These are phyloP conservation scores for Eragrostis curvula DNA, from an alignment of 176 grass and related monocot species.

Conservation along the genomic window DNA sequence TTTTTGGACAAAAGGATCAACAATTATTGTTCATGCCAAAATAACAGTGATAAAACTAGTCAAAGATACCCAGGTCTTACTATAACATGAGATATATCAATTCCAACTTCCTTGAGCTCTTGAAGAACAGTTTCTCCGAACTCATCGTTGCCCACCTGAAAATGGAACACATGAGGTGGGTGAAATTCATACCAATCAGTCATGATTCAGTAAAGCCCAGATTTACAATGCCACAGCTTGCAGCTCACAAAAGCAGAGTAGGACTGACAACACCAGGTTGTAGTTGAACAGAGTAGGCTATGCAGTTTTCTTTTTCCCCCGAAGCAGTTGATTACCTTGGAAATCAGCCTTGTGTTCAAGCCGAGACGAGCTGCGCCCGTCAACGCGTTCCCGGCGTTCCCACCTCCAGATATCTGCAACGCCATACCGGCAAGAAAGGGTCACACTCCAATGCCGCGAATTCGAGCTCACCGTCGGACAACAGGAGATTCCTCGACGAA, in stretches of 20 bases:
- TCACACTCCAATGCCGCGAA: neutral
- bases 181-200: neutral
- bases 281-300: neutral
- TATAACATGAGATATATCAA: constrained; percentile 57
- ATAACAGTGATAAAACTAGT: neutral
- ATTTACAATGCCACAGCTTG: neutral
- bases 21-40: neutral
- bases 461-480: neutral
- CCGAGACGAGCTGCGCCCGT: constrained; percentile 56
- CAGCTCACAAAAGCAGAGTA: neutral
- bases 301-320: too few species aligned
- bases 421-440: neutral
- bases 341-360: constrained; percentile 51
- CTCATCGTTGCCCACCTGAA: constrained; percentile 55
- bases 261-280: neutral
- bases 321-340: constrained; percentile 47
- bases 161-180: neutral
- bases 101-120: constrained; percentile 42
- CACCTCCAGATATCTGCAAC: constrained; percentile 53
- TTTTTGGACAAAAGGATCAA: neutral
- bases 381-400: constrained; percentile 56
- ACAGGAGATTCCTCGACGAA: neutral
- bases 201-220: neutral
- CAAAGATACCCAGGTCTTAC: constrained; percentile 42
- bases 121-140: constrained; percentile 42